Conservation (phyloP, 495 filamentous ascomycete species). For the Aspergillus mulundensis region DNA sequence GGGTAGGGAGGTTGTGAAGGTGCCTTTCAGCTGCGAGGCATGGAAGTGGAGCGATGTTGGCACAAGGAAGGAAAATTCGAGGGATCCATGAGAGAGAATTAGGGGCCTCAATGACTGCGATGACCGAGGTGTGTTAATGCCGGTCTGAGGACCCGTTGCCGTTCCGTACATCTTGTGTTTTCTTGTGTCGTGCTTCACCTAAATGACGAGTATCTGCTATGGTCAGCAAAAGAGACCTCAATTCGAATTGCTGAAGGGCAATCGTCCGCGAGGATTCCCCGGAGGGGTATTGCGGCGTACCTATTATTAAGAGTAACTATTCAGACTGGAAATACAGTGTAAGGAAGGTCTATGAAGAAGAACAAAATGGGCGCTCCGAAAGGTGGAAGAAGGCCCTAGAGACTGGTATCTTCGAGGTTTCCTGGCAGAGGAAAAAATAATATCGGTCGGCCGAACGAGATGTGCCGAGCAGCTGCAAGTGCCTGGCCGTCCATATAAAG, state of each 20-base stretch:
- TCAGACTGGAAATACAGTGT: slow-evolving; percentile 14
- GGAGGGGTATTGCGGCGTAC: background rate
- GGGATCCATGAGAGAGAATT: slow-evolving; percentile 83
- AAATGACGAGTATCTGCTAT: slow-evolving; percentile 4
- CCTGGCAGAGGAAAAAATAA: slow-evolving; percentile 6
- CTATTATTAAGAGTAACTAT: slow-evolving; percentile 8
- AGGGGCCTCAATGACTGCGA: slow-evolving; percentile 88
- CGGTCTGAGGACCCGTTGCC: slow-evolving; percentile 79
- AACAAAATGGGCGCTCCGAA: slow-evolving; percentile 10
- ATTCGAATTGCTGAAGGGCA: background rate
- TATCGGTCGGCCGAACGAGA: slow-evolving; percentile 9
- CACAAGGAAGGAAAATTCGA: slow-evolving; percentile 91
- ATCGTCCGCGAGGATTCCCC: background rate
- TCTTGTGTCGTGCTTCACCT: slow-evolving; percentile 5
- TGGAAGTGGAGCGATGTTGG: slow-evolving; percentile 94
- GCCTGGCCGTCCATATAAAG: slow-evolving; percentile 13
- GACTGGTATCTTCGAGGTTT: background rate
- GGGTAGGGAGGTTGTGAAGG: slow-evolving; percentile 78
- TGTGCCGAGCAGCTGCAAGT: background rate
- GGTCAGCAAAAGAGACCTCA: slow-evolving; percentile 2
- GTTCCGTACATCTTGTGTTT: slow-evolving; percentile 76
- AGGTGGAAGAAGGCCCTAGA: slow-evolving; percentile 15
- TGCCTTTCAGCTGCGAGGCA: slow-evolving; percentile 85
- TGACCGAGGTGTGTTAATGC: slow-evolving; percentile 89
- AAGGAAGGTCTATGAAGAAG: slow-evolving; percentile 23